These are phyloP conservation scores for Fusarium coicis DNA, from an alignment of 2,329 filamentous ascomycete genomes.

Conservation along the genomic window DNA sequence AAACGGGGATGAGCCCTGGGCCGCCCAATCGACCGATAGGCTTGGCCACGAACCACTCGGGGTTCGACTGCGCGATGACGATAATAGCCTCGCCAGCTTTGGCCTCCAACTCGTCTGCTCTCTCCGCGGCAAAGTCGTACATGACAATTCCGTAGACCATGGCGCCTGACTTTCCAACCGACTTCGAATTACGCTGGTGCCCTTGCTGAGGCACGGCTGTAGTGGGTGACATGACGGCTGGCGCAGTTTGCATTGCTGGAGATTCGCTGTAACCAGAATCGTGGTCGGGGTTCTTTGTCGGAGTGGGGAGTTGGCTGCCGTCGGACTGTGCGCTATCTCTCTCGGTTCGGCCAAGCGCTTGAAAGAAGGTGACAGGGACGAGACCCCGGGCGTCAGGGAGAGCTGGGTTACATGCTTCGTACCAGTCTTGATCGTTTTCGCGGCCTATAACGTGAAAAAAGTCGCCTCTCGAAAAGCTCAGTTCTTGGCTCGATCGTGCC, in stretches of 20 bases:
- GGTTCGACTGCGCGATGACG: slow-evolving; percentile 97
- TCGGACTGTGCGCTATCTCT: slow-evolving; percentile 84
- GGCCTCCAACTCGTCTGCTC: slow-evolving; percentile 95
- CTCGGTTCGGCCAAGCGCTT: slow-evolving; percentile 90
- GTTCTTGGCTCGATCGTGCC: slow-evolving; percentile 78
- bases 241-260: slow-evolving; percentile 45
- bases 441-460: slow-evolving; percentile 98
- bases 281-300: slow-evolving; percentile 75
- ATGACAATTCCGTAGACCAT: slow-evolving; percentile 98
- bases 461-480: slow-evolving; percentile 93
- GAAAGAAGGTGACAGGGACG: slow-evolving; percentile 94
- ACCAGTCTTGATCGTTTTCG: slow-evolving; percentile 96
- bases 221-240: slow-evolving; percentile 27
- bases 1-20: slow-evolving; percentile 93
- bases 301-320: slow-evolving; percentile 57
- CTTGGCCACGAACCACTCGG: slow-evolving; percentile 99
- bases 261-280: slow-evolving; percentile 81
- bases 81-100: slow-evolving; percentile 97
- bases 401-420: slow-evolving; percentile 96
- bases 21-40: slow-evolving; percentile 98
- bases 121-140: slow-evolving; percentile 95
- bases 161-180: slow-evolving; percentile 70
- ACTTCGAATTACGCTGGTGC: slow-evolving; percentile 61
- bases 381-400: slow-evolving; percentile 88
- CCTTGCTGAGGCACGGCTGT: slow-evolving; percentile 43